Conservation (phyloP, 2,329 filamentous ascomycete species). For the Hypoxylon sp. region DNA sequence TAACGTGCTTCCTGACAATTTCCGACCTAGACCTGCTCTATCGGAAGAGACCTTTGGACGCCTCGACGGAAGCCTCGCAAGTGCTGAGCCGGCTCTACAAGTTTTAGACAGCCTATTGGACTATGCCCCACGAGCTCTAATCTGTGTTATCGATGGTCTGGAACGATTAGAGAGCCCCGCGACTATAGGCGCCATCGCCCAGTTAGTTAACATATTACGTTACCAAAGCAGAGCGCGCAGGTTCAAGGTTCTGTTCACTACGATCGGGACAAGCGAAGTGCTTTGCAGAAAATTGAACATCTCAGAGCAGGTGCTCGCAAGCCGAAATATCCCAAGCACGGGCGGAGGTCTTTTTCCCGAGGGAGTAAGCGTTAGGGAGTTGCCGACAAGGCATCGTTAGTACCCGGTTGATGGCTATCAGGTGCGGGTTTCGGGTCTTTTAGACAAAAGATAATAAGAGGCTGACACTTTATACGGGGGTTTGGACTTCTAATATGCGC, state of each 20-base stretch:
- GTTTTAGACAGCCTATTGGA: not conserved
- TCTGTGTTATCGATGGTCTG: conserved; percentile 8
- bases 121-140: not conserved
- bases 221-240: not conserved
- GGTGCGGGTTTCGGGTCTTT: not conserved
- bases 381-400: not conserved
- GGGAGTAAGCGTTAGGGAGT: not conserved
- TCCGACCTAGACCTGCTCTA: not conserved
- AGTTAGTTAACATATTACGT: not conserved
- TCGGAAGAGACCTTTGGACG: not conserved
- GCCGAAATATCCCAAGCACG: not conserved
- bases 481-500: not conserved
- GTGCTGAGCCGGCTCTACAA: not conserved
- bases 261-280: not conserved
- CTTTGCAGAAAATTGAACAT: not conserved
- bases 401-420: not conserved
- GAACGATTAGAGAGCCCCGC: not conserved
- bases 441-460: not conserved
- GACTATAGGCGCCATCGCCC: not conserved
- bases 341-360: not conserved
- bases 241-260: conserved; percentile 7
- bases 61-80: not conserved
- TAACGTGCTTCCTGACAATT: not conserved
- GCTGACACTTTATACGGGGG: not conserved
- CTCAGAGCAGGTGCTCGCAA: not conserved